phyloP scores from a whole-genome alignment of 2,329 filamentous ascomycete species.

The Simplicillium aogashimaense region DNA sequence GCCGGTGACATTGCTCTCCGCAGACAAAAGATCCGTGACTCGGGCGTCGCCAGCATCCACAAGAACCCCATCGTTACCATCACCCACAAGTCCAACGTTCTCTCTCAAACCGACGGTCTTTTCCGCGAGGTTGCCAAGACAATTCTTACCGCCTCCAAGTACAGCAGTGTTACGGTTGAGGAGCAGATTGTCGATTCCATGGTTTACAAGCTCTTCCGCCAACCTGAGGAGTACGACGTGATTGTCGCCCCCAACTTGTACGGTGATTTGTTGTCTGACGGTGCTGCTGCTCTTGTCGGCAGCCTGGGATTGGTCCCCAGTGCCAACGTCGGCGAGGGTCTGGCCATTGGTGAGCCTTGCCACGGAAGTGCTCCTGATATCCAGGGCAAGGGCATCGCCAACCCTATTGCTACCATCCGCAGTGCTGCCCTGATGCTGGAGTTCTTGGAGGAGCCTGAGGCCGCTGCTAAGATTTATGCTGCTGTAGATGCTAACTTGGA shows the following conservation, averaged over 20 bases:
- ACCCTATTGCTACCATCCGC: conserved; percentile 89
- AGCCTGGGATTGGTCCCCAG: conserved; percentile 85
- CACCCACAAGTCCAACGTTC: conserved; percentile 96
- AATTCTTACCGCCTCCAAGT: conserved; percentile 58
- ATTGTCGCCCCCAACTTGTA: conserved; percentile 97
- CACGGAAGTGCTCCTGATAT: conserved; percentile 96
- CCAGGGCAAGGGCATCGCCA: conserved; percentile 78
- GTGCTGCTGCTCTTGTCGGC: conserved; percentile 86
- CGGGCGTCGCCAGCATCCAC: conserved; percentile 50
- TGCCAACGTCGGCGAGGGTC: conserved; percentile 88
- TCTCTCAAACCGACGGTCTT: conserved; percentile 91
- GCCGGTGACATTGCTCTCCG: conserved; percentile 90
- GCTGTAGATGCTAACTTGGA: conserved; percentile 86
- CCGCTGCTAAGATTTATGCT: conserved; percentile 80
- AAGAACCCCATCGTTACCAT: conserved; percentile 73
- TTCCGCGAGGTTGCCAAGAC: conserved; percentile 74
- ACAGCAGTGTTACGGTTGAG: conserved; percentile 60
- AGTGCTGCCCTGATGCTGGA: conserved; percentile 93
- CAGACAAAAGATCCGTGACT: conserved; percentile 67
- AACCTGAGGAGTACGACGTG: conserved; percentile 91
- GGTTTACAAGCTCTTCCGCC: conserved; percentile 99
- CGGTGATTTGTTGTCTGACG: conserved; percentile 93
- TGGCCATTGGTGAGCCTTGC: conserved; percentile 96
- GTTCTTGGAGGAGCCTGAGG: conserved; percentile 79
- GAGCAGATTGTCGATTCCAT: conserved; percentile 99